Evolutionary conservation across 176 grass and related monocot genomes (phyloP).

Genomic region (barley (Hordeum vulgare)): DNA sequence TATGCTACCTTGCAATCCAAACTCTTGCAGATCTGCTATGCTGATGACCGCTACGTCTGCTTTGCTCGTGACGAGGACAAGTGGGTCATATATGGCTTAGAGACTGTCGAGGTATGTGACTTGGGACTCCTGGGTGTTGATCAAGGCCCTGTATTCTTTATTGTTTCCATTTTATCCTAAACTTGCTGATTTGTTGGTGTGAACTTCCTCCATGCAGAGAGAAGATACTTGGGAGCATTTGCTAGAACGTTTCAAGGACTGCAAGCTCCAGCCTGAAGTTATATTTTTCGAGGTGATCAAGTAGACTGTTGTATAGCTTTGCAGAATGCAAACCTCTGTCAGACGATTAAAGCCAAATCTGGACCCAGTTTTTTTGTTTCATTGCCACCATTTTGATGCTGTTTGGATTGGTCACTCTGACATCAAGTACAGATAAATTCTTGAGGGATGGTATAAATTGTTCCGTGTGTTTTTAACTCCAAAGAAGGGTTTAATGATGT

Average conservation of each 20-base stretch:
- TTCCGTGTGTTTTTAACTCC: background rate
- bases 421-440: background rate
- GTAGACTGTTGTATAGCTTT: background rate
- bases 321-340: background rate
- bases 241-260: background rate
- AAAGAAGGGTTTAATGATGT: background rate
- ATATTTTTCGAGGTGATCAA: slow-evolving; percentile 23
- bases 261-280: slow-evolving; percentile 13
- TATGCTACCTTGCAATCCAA: background rate
- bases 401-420: background rate
- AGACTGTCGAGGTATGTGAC: background rate
- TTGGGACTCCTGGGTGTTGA: background rate
- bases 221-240: slow-evolving; percentile 12
- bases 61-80: slow-evolving; percentile 8
- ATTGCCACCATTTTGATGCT: background rate
- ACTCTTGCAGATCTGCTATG: slow-evolving; percentile 11
- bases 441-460: background rate
- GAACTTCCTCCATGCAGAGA: background rate
- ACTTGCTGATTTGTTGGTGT: background rate
- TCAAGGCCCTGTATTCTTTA: background rate
- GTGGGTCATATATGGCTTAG: slow-evolving; percentile 10
- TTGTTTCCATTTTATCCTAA: background rate
- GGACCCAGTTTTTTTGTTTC: background rate
- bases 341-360: background rate
- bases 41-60: background rate